Percentiles rank a stretch among this genome's conserved stretches.
Evolutionary conservation across 148 eudicot species (phyloP).

Genomic region (Camellia sinensis): DNA sequence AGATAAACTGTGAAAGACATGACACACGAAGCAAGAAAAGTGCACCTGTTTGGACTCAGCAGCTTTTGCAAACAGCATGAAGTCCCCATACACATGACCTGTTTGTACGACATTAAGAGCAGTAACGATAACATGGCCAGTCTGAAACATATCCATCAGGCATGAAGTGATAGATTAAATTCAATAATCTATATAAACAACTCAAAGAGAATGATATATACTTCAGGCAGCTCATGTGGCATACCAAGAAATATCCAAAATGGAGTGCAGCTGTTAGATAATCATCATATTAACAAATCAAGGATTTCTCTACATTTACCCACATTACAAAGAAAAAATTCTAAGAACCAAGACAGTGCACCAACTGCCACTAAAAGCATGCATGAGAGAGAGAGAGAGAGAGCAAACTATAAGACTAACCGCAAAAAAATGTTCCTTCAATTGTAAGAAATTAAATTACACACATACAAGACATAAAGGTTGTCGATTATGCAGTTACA

Average conservation of each 20-base stretch:
- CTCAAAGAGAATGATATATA: background rate
- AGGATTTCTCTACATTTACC: slow-evolving; percentile 3
- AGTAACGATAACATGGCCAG: slow-evolving; percentile 47
- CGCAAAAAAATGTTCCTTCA: background rate
- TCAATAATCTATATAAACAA: slow-evolving; percentile 13
- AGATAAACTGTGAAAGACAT: background rate
- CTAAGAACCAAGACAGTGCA: background rate
- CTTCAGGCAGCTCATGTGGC: background rate
- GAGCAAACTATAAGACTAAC: background rate
- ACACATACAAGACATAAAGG: background rate
- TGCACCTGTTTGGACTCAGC: slow-evolving; percentile 62
- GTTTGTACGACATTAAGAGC: slow-evolving; percentile 64
- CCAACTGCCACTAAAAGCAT: slow-evolving; percentile 7
- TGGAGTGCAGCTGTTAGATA: background rate
- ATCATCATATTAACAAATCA: background rate
- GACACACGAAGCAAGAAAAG: background rate
- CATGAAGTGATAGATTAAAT: background rate
- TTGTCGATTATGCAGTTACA: background rate
- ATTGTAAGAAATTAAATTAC: background rate
- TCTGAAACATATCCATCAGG: slow-evolving; percentile 41
- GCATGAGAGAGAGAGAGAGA: background rate
- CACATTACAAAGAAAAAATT: background rate
- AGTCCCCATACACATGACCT: slow-evolving; percentile 70
- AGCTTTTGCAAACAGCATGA: slow-evolving; percentile 69
- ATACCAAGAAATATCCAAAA: background rate